phyloP scores from a whole-genome alignment of 805 yeast species.

The Candida pini region DNA sequence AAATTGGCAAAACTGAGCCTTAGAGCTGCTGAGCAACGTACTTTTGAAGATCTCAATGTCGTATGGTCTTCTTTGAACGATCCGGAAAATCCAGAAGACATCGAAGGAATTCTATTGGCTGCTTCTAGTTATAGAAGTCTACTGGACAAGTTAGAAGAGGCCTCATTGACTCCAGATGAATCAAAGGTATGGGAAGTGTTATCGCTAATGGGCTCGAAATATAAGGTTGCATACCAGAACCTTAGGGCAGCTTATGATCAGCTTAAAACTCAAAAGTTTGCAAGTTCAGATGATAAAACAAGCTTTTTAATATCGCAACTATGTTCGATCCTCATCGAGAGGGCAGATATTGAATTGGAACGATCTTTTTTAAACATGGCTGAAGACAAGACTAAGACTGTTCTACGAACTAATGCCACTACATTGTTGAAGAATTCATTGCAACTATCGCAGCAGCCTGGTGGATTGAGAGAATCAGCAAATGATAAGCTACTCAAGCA shows the following conservation, averaged over 20 bases:
- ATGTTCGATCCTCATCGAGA: conserved; percentile 39
- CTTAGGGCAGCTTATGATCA: conserved; percentile 21
- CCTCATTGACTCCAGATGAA: conserved; percentile 7
- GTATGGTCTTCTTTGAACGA: conserved; percentile 30
- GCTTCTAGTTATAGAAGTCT: conserved; percentile 39
- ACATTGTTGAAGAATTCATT: conserved; percentile 42
- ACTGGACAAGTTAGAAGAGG: conserved; percentile 30
- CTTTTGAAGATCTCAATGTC: conserved; percentile 22
- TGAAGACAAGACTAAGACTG: conserved; percentile 25
- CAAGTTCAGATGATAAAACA: conserved; percentile 16
- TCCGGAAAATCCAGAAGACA: conserved; percentile 20
- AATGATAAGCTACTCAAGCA: conserved; percentile 38
- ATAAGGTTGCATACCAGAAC: conserved; percentile 35
- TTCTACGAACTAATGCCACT: conserved; percentile 35
- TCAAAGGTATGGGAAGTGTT: conserved; percentile 35
- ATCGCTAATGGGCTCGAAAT: conserved; percentile 30
- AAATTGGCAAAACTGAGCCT: conserved; percentile 26
- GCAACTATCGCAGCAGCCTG: conserved; percentile 38
- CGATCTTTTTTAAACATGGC: conserved; percentile 32
- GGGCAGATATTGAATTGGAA: conserved; percentile 49
- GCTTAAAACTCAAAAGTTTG: conserved; percentile 7
- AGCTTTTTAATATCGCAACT: conserved; percentile 28
- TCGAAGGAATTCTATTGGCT: conserved; percentile 36
- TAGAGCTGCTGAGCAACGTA: conserved; percentile 24
- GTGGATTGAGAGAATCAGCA: conserved; percentile 46